Base-by-base conservation (phyloP, 1,284 basidiomycete genomes). In the Phlebopus sp. region DNA sequence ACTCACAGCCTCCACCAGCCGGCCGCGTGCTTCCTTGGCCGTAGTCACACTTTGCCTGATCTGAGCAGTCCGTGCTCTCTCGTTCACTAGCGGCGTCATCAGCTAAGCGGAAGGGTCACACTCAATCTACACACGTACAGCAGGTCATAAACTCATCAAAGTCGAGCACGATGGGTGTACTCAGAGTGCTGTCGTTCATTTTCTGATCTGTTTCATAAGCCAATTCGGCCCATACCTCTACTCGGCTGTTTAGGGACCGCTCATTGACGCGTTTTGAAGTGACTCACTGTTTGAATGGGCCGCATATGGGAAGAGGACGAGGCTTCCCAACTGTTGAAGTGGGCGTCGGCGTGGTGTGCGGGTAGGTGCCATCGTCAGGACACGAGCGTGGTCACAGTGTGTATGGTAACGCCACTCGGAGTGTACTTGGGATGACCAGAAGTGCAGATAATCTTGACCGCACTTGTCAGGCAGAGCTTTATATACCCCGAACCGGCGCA, bases 201-300 rank as follows among this genome's bases (percentile, higher is more conserved):
- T 42, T 56, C 25, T 40, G 18, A 29, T 61, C 60, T 14, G 59
- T 34, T 25, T 62, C 55, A 31, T 62, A 61, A n/a, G 59, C 59
- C 9, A 61, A 59, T 30, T 61, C 59, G 9, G 60, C 59, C 25
- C 63, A 50, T 5, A 61, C 62, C 37, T 59, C 63, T 61, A 42
- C 21, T 47, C 56, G 41, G 27, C 42, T 2, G 8, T 25, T 15
- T 3, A 27, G 2, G 5, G 37, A 25, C 19, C 19, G 23, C 36
- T 13, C 13, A 35, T 5, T 13, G 1, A 21, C 32, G 35, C 25
- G 21, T 44, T 15, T 3, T 0, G 13, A 17, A 2, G 9, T 17
- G 10, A 51, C 63, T 61, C 41, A 65, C 59, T 63, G 31, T 44
- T 44, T 29, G 63, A 60, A 45, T 63, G 62, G 36, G 60, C 63